Base-by-base conservation (phyloP, 768 basidiomycete genomes). In the Pisolithus orientalis region DNA sequence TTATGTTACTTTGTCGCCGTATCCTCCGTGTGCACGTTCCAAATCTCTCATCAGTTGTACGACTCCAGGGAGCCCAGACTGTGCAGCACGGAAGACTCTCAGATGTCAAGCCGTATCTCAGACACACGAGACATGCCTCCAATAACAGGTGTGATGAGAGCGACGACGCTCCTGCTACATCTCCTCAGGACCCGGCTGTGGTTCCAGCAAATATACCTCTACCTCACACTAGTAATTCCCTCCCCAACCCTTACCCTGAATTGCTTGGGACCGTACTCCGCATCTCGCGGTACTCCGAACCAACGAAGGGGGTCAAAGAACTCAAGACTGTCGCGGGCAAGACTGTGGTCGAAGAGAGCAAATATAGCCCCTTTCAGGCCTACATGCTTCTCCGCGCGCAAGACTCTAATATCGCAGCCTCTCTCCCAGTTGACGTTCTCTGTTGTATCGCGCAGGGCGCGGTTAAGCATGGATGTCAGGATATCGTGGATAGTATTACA, bases 1-100 rank as follows among this genome's bases (percentile, higher is more conserved):
- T 79, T 83, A 86, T 86, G 84, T 84, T 76, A 72, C 75, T 81
- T 80, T 83, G 84, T 77, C 83, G 81, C 71, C 77, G 71, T 71
- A 69, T 76, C 62, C 70, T 72, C 59, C 73, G 73, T 77, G 71
- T 72, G 68, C 70, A 73, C 68, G 64, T 71, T 60, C 64, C 62
- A 51, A 70, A 65, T 59, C 53, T 64, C 50, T 39, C 51, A 49
- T 57, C 58, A 42, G 49, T 57, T 29, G 60, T 56, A 57, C 65
- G 49, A 51, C 39, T 66, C 53, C 34, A 57, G 48, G 58, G 53
- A 53, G 44, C 43, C 47, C 58, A 60, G 14, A 13, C 34, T 59
- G 55, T 55, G 39, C 54, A 25, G 52, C 53, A 61, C 48, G 53
- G 45, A 51, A 51, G 54, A 6, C 38, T 54, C 8, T 13, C 44